Conservation (phyloP, 306 rosid species). For the Clitoria ternatea region DNA sequence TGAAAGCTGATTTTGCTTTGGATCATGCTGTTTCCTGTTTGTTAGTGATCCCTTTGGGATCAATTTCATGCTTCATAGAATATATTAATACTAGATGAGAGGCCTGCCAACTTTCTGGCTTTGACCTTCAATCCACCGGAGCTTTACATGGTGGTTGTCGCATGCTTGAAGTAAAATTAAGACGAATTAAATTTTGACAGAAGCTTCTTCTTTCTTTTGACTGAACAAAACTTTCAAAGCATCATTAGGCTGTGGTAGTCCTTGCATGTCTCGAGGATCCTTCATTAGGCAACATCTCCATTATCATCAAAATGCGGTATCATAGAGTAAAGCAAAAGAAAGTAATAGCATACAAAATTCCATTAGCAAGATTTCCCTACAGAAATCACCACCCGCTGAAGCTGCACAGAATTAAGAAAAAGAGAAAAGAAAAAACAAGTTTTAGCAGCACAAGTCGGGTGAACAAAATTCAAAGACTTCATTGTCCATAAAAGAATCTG, state of each 20-base stretch:
- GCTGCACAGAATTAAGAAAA: constrained; percentile 40
- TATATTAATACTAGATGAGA: constrained; percentile 28
- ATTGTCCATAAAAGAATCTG: neutral
- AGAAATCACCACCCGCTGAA: constrained; percentile 34
- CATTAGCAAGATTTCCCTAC: constrained; percentile 33
- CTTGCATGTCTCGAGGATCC: constrained; percentile 33
- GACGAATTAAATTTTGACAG: constrained; percentile 23
- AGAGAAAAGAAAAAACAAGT: neutral
- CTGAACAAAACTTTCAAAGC: constrained; percentile 43
- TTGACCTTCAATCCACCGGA: constrained; percentile 50
- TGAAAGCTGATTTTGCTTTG: constrained; percentile 29
- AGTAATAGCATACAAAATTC: constrained; percentile 31
- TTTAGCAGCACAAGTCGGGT: neutral
- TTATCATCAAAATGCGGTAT: constrained; percentile 23
- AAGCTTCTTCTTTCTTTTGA: constrained; percentile 33
- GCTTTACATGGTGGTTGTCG: constrained; percentile 31
- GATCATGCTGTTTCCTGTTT: constrained; percentile 19
- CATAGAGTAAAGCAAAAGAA: constrained; percentile 24
- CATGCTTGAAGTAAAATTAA: constrained; percentile 18
- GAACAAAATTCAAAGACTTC: neutral
- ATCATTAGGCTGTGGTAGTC: constrained; percentile 24
- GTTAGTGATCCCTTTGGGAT: constrained; percentile 47
- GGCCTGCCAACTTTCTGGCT: constrained; percentile 81
- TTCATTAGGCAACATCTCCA: constrained; percentile 34
- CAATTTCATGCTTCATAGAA: constrained; percentile 29